Conservation (phyloP, 441 rosid genomes). For the Pelargonium cotyledonis region DNA sequence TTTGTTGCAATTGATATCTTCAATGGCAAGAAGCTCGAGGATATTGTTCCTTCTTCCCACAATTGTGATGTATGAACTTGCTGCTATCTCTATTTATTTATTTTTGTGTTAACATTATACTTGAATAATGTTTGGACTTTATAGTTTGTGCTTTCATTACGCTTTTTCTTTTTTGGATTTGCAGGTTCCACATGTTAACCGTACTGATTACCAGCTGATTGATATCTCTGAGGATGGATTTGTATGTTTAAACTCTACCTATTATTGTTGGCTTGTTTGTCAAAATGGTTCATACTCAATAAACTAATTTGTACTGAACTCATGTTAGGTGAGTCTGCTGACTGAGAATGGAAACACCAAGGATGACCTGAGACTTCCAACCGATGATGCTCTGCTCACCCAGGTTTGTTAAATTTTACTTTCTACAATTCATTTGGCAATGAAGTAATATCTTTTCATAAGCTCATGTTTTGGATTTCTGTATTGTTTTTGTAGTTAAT, state of each 20-base stretch:
- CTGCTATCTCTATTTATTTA: background rate
- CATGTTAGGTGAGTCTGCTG: constrained; percentile 57
- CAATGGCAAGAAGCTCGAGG: constrained; percentile 87
- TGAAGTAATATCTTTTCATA: too few species aligned
- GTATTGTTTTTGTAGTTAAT: too few species aligned
- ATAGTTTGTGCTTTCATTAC: too few species aligned
- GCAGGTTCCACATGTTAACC: constrained; percentile 88
- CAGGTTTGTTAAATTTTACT: constrained; percentile 34
- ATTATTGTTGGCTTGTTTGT: background rate
- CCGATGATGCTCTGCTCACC: constrained; percentile 61
- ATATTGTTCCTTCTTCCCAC: constrained; percentile 95
- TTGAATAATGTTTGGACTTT: too few species aligned
- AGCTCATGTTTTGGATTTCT: background rate
- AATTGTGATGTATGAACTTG: constrained; percentile 63
- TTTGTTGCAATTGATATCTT: constrained; percentile 90
- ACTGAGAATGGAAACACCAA: constrained; percentile 82
- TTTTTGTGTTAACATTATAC: too few species aligned
- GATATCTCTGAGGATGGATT: constrained; percentile 95
- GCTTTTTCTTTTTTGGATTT: background rate
- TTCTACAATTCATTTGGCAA: too few species aligned
- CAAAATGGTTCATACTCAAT: too few species aligned
- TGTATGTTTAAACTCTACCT: constrained; percentile 27
- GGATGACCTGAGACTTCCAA: constrained; percentile 94
- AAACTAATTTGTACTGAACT: background rate
- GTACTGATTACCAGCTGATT: constrained; percentile 80